These are phyloP conservation scores for Lentithecium fluviatile DNA, from an alignment of 495 filamentous ascomycete species.

Conservation along the genomic window DNA sequence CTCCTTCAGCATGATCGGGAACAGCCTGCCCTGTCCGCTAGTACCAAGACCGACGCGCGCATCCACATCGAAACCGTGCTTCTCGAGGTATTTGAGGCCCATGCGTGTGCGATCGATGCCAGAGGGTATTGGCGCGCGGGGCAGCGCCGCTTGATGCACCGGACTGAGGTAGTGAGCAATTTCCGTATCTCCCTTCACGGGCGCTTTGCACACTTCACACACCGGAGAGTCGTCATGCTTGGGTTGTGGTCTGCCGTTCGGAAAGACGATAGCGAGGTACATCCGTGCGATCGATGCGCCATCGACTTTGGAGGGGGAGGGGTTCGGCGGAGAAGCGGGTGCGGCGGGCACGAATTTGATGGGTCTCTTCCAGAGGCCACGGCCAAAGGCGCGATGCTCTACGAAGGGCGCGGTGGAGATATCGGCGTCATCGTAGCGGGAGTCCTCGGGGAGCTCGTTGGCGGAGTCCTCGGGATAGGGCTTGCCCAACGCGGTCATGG, in stretches of 20 bases:
- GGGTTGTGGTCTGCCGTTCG: conserved; percentile 17
- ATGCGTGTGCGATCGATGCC: conserved; percentile 73
- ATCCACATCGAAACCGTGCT: conserved; percentile 89
- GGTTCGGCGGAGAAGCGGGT: conserved; percentile 47
- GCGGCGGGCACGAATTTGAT: conserved; percentile 77
- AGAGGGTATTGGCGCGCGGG: conserved; percentile 82
- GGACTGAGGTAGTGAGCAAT: conserved; percentile 66
- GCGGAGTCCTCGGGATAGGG: neutral
- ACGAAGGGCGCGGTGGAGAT: conserved; percentile 68
- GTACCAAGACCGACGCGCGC: conserved; percentile 69
- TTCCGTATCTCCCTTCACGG: conserved; percentile 43
- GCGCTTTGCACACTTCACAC: conserved; percentile 62
- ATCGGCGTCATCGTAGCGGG: conserved; percentile 48
- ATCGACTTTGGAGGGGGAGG: conserved; percentile 21
- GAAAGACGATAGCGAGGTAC: conserved; percentile 54
- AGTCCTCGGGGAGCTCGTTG: neutral
- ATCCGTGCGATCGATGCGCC: conserved; percentile 55
- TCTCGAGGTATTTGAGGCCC: conserved; percentile 71
- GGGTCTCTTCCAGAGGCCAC: conserved; percentile 70
- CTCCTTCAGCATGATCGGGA: conserved; percentile 68
- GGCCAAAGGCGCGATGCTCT: conserved; percentile 73
- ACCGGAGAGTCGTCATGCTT: conserved; percentile 3
- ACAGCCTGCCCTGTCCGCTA: conserved; percentile 62
- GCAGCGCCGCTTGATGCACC: conserved; percentile 76
- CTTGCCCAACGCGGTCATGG: neutral